A percentile compares a stretch with the other conserved stretches of the same genome.
Evolutionary conservation across 257 asterid species (phyloP).

Genomic region (Solanum clarkiae): DNA sequence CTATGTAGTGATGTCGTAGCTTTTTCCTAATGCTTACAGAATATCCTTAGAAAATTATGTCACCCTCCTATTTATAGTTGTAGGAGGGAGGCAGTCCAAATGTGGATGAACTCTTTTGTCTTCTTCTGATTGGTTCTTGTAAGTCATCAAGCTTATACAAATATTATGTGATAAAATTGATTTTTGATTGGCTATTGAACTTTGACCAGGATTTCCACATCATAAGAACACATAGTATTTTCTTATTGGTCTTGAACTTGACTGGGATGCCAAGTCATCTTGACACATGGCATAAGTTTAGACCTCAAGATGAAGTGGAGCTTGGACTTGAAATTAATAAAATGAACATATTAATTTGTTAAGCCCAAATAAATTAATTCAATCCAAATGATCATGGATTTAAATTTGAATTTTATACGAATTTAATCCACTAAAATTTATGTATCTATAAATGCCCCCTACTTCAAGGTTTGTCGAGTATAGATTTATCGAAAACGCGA

Average conservation of each 20-base stretch:
- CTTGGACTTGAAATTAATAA: too few species aligned
- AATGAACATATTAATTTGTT: neutral
- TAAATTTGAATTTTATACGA: too few species aligned
- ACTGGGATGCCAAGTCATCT: neutral
- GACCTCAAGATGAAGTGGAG: neutral
- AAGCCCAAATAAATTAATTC: neutral
- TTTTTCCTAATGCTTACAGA: neutral
- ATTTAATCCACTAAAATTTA: too few species aligned
- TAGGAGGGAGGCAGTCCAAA: too few species aligned
- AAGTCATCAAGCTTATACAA: too few species aligned
- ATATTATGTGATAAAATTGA: neutral
- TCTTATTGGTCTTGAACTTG: neutral
- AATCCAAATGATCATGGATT: neutral
- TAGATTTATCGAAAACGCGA: too few species aligned
- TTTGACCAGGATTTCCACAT: neutral
- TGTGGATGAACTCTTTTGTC: too few species aligned
- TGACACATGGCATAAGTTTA: neutral
- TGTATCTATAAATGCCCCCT: too few species aligned
- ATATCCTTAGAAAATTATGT: neutral
- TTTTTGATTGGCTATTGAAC: neutral
- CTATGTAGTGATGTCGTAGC: neutral
- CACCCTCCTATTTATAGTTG: too few species aligned
- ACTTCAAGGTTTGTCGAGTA: too few species aligned
- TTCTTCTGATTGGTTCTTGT: too few species aligned
- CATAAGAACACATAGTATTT: neutral